Evolutionary conservation across 371 early-diverging fungal genomes (phyloP).

Genomic region (Aphelidium insulamus): DNA sequence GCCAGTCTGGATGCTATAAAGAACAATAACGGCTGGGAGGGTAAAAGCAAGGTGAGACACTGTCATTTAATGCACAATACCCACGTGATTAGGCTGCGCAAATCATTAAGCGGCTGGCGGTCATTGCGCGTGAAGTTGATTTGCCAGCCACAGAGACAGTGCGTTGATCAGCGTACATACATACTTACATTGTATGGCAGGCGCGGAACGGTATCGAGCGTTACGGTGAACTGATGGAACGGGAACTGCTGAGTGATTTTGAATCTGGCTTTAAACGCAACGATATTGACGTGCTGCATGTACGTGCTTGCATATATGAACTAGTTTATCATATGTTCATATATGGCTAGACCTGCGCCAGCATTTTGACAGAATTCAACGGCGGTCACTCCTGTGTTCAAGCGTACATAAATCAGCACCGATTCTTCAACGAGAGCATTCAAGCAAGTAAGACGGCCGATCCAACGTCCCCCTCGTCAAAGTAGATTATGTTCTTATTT

Average conservation of each 20-base stretch:
- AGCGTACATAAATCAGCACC: slow-evolving; percentile 86
- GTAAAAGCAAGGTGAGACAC: slow-evolving; percentile 31
- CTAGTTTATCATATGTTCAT: background rate
- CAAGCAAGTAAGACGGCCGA: too few species aligned
- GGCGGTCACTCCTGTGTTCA: slow-evolving; percentile 85
- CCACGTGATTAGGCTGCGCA: slow-evolving; percentile 34
- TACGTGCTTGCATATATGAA: slow-evolving; percentile 5
- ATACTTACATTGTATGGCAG: slow-evolving; percentile 9
- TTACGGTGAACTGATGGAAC: slow-evolving; percentile 79
- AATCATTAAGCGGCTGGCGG: slow-evolving; percentile 56
- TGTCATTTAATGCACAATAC: background rate
- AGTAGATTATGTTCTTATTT: too few species aligned
- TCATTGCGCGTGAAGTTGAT: slow-evolving; percentile 73
- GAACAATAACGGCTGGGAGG: slow-evolving; percentile 46
- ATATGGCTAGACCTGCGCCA: slow-evolving; percentile 42
- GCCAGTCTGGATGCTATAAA: slow-evolving; percentile 46
- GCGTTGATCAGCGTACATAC: slow-evolving; percentile 4
- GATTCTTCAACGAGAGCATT: slow-evolving; percentile 68
- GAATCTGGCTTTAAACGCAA: slow-evolving; percentile 53
- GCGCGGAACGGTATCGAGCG: slow-evolving; percentile 58
- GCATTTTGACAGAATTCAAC: slow-evolving; percentile 73
- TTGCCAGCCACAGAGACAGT: slow-evolving; percentile 48
- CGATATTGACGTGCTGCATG: slow-evolving; percentile 31
- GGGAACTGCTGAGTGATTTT: slow-evolving; percentile 60
- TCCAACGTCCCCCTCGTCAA: too few species aligned